Evolutionary conservation across 2,329 filamentous ascomycete species (phyloP).

Genomic region (Ilyonectria destructans): DNA sequence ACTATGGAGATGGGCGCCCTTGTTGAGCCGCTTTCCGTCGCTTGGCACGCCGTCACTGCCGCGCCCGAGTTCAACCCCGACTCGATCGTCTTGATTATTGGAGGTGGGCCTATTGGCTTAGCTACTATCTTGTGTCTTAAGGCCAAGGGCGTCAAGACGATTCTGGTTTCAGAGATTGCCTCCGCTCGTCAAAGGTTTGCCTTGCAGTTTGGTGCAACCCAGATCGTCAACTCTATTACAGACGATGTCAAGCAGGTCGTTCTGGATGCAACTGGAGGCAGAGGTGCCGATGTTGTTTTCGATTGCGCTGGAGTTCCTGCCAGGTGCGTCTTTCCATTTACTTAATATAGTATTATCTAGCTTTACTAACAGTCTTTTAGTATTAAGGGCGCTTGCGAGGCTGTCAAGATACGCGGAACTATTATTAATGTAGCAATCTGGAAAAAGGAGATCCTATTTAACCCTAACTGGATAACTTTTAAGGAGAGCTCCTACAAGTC

Average conservation of each 20-base stretch:
- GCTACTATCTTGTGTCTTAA: constrained; percentile 63
- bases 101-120: constrained; percentile 66
- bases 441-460: constrained; percentile 61
- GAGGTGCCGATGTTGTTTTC: constrained; percentile 73
- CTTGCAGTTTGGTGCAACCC: constrained; percentile 61
- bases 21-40: constrained; percentile 68
- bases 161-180: constrained; percentile 65
- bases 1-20: constrained; percentile 67
- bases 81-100: constrained; percentile 64
- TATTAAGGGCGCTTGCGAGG: constrained; percentile 59
- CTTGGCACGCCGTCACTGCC: constrained; percentile 62
- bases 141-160: constrained; percentile 63
- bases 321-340: constrained; percentile 30
- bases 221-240: constrained; percentile 58
- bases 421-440: constrained; percentile 77
- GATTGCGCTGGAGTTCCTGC: constrained; percentile 72
- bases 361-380: constrained; percentile 14
- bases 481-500: constrained; percentile 49
- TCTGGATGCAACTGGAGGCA: constrained; percentile 62
- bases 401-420: constrained; percentile 68
- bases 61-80: constrained; percentile 58
- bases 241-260: constrained; percentile 65
- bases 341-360: too few relatives aligned
- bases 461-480: constrained; percentile 48
- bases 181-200: constrained; percentile 60